These are phyloP conservation scores for Dendrocalamus latiflorus DNA, from an alignment of 202 grass and related monocot genomes.

Conservation along the genomic window DNA sequence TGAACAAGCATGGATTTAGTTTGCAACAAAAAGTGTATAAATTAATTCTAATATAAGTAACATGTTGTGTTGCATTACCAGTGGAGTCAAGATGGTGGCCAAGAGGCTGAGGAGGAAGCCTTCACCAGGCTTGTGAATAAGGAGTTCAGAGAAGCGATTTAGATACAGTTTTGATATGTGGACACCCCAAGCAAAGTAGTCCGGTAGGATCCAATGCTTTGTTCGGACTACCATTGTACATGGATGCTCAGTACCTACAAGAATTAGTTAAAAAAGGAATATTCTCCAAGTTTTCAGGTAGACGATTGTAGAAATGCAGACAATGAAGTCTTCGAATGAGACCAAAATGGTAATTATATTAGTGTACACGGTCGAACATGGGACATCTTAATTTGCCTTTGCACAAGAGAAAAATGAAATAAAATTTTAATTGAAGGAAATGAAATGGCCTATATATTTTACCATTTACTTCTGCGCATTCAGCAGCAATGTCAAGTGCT, in stretches of 20 bases:
- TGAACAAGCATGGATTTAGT: background rate
- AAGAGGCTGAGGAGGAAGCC: constrained; percentile 50
- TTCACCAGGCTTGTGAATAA: constrained; percentile 77
- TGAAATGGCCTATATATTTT: background rate
- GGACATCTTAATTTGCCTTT: background rate
- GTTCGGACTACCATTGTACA: no score
- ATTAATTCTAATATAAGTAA: background rate
- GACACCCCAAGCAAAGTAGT: no score
- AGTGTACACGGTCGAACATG: background rate
- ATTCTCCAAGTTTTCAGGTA: background rate
- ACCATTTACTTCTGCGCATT: constrained; percentile 64
- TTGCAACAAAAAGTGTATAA: background rate
- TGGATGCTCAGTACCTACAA: no score
- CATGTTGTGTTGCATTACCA: constrained; percentile 34
- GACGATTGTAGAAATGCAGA: background rate
- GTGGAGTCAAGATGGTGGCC: constrained; percentile 46
- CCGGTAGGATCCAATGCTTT: no score
- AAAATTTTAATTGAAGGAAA: background rate
- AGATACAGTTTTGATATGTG: no score
- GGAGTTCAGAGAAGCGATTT: no score
- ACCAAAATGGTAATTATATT: background rate
- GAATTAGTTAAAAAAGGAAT: no score
- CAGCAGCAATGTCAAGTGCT: constrained; percentile 55
- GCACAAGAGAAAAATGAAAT: background rate
- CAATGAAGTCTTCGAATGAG: background rate